phyloP scores from a whole-genome alignment of 78 protist genomes.

The Dictyostelium citrinum region DNA sequence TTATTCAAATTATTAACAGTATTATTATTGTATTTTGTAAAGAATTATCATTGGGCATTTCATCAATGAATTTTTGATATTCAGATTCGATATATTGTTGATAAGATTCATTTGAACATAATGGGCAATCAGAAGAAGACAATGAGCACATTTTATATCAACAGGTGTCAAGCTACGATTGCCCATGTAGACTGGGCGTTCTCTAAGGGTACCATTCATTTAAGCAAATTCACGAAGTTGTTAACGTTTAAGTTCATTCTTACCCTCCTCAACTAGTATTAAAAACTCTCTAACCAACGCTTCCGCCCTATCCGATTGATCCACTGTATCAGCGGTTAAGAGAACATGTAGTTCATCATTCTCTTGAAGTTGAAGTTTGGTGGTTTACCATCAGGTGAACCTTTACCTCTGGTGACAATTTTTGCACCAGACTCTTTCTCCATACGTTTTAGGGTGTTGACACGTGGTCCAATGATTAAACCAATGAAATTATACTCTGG shows the following conservation, averaged over 20 bases:
- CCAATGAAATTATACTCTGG: conserved; percentile 93
- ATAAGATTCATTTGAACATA: conserved; percentile 53
- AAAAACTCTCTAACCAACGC: conserved; percentile 74
- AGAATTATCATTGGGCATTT: not conserved
- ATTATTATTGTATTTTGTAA: not conserved
- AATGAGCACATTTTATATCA: conserved; percentile 75
- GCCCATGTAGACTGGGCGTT: conserved; percentile 59
- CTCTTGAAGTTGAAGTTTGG: conserved; percentile 36
- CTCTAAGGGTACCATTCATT: conserved; percentile 93
- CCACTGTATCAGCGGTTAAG: conserved; percentile 79
- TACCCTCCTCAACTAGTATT: conserved; percentile 86
- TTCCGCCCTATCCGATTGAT: conserved; percentile 81
- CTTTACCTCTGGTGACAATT: conserved; percentile 92
- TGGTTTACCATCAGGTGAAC: conserved; percentile 89
- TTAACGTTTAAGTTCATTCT: conserved; percentile 90
- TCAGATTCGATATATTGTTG: conserved; percentile 43
- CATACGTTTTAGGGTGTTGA: conserved; percentile 90
- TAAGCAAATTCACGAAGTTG: conserved; percentile 93
- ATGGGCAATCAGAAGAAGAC: conserved; percentile 84
- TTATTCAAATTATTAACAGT: not conserved
- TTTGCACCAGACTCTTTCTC: conserved; percentile 91
- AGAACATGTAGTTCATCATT: conserved; percentile 91
- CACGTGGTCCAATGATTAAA: conserved; percentile 88
- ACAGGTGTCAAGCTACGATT: conserved; percentile 39
- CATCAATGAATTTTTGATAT: conserved; percentile 50